Evolutionary conservation across 345 rosid species (phyloP).

Genomic region (Aegle marmelos): DNA sequence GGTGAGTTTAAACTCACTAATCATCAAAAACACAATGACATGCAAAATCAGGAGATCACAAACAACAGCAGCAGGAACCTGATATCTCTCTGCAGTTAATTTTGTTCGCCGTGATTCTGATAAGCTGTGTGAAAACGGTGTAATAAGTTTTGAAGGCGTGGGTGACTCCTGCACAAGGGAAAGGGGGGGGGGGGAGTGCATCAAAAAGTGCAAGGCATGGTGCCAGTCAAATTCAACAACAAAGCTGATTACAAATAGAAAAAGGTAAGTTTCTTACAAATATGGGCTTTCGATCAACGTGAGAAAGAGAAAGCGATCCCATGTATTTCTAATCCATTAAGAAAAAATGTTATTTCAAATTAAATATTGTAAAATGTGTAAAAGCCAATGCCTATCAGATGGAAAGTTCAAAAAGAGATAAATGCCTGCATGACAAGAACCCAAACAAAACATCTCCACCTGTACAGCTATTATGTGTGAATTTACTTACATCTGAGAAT

Average conservation of each 20-base stretch:
- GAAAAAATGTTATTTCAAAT: slow-evolving; percentile 5
- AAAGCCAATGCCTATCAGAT: background rate
- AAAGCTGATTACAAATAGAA: background rate
- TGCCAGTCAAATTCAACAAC: background rate
- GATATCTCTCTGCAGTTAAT: slow-evolving; percentile 79
- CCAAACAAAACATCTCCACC: background rate
- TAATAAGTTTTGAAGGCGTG: slow-evolving; percentile 74
- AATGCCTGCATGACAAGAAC: background rate
- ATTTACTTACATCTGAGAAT: slow-evolving; percentile 63
- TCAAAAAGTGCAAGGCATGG: background rate
- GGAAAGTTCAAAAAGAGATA: slow-evolving; percentile 1
- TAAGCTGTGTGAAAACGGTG: slow-evolving; percentile 63
- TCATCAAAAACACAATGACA: background rate
- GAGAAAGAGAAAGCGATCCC: slow-evolving; percentile 44
- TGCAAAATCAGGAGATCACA: background rate
- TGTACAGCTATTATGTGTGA: background rate
- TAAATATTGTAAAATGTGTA: background rate
- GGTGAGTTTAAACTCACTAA: background rate
- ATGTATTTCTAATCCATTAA: slow-evolving; percentile 56
- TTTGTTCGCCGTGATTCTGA: slow-evolving; percentile 79
- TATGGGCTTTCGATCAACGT: slow-evolving; percentile 48
- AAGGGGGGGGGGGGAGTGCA: no score
- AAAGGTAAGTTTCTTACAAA: slow-evolving; percentile 52
- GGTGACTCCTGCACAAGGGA: slow-evolving; percentile 72
- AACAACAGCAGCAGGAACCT: slow-evolving; percentile 43